phyloP scores from a whole-genome alignment of 179 eudicot genomes.

The Pouteria campechiana region DNA sequence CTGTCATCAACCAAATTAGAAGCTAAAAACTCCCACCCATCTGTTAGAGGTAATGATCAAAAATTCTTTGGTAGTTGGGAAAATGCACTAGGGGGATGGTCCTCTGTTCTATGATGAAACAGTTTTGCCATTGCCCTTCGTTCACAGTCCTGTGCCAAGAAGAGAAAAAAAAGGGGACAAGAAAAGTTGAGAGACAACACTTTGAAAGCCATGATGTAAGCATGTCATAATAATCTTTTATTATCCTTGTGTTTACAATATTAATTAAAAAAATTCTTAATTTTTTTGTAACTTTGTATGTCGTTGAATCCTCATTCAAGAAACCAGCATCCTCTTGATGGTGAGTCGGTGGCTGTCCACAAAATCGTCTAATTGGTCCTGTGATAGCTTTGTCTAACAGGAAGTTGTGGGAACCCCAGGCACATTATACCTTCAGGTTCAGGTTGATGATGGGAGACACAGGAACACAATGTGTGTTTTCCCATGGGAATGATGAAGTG shows the following conservation, averaged over 20 bases:
- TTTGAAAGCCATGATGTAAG: background rate
- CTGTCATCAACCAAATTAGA: no score
- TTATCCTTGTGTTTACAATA: background rate
- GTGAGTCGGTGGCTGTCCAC: no score
- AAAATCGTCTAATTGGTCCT: no score
- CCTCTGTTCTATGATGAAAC: conserved; percentile 62
- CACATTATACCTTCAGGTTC: no score
- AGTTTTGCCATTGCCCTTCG: conserved; percentile 81
- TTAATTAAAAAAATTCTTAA: background rate
- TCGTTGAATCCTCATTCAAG: background rate
- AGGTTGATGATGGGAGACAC: no score
- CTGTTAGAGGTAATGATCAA: no score
- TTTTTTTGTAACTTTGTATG: background rate
- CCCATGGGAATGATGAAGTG: no score
- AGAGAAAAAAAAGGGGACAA: background rate
- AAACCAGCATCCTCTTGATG: background rate
- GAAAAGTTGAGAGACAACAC: background rate
- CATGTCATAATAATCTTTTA: background rate
- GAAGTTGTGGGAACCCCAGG: no score
- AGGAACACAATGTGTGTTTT: no score
- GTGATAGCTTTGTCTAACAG: no score
- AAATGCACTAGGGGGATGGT: conserved; percentile 21
- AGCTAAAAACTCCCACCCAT: no score
- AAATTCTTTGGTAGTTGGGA: no score
- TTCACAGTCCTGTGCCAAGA: conserved; percentile 69